Base-by-base conservation (phyloP, 768 basidiomycete species). In the Daedalea quercina region DNA sequence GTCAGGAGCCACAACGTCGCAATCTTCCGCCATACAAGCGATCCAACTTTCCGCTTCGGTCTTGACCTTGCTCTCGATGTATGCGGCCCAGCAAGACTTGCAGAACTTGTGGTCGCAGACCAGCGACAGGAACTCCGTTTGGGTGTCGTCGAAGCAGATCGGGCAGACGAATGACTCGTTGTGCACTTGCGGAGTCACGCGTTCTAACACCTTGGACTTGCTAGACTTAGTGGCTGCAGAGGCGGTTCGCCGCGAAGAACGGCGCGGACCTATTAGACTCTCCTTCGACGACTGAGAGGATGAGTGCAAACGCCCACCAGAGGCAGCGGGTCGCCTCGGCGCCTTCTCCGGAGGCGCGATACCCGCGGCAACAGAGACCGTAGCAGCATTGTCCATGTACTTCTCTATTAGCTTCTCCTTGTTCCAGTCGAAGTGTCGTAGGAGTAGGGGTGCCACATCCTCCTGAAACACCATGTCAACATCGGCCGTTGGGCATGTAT, bases 401-500 rank as follows among this genome's bases (percentile, higher is more conserved):
- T 90, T 88, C 72, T 98, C 95, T 60, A 93, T 91, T 20, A 99
- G 79, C 52, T 86, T 85, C 67, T 99, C 96, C 65, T 90, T 91
- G 76, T 98, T 98, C 96, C 96, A 99, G 51, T 78, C 75, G 75
- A 87, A 81, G 70, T 89, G 73, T 25, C 94, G 82, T 54, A 99
- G 73, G 6, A 99, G 76, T 26, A 94, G 72, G 2, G 82, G 76
- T 3, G 94, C 94, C 2, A 79, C 79, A 60, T 79, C 79, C 1
- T 69, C 60, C 92, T 94, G 65, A n/a, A n/a, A n/a, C n/a, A 19
- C 40, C 23, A 24, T 24, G 47, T 48, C 1, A 8, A 47, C 7
- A 20, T 46, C 13, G 22, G 13, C 49, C 37, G 37, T 6, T n/a
- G 19, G 19, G 13, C 24, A n/a, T 52, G 47, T 37, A 47, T 31